phyloP scores from a whole-genome alignment of 768 basidiomycete genomes.

The Podaxis carcinomalis region DNA sequence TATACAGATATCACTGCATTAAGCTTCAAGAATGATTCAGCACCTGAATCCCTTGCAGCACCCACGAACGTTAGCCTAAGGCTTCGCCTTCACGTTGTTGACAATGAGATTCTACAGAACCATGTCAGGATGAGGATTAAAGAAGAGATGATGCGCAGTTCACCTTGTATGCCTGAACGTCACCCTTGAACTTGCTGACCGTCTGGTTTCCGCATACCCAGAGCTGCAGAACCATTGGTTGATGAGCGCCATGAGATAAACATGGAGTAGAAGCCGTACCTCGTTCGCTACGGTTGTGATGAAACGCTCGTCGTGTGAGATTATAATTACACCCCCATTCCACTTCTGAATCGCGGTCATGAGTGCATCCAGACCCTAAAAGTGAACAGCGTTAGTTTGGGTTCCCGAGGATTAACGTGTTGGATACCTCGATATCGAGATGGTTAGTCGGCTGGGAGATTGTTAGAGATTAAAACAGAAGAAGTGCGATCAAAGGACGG shows the following conservation, averaged over 20 bases:
- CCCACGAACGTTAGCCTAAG: constrained; percentile 22
- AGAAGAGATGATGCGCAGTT: constrained; percentile 13
- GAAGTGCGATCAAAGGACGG: constrained; percentile 17
- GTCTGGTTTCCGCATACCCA: constrained; percentile 91
- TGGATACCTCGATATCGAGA: constrained; percentile 81
- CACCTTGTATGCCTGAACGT: constrained; percentile 91
- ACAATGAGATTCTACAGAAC: constrained; percentile 64
- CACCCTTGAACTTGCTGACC: constrained; percentile 80
- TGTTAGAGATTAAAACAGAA: constrained; percentile 1
- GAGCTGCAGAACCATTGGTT: constrained; percentile 42
- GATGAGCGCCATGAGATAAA: constrained; percentile 9
- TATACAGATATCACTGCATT: neutral
- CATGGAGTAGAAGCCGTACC: constrained; percentile 35
- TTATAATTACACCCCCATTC: constrained; percentile 91
- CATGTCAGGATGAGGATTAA: neutral
- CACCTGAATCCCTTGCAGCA: neutral
- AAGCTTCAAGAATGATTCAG: neutral
- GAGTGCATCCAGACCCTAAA: constrained; percentile 84
- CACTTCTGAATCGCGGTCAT: constrained; percentile 77
- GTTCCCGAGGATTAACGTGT: neutral
- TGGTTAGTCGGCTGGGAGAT: constrained; percentile 80
- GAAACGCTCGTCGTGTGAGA: constrained; percentile 94
- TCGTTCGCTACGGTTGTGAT: constrained; percentile 87
- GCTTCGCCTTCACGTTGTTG: constrained; percentile 61
- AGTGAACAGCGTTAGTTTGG: neutral